phyloP scores from a whole-genome alignment of 2,329 filamentous ascomycete genomes.

The Penicillium sp. region DNA sequence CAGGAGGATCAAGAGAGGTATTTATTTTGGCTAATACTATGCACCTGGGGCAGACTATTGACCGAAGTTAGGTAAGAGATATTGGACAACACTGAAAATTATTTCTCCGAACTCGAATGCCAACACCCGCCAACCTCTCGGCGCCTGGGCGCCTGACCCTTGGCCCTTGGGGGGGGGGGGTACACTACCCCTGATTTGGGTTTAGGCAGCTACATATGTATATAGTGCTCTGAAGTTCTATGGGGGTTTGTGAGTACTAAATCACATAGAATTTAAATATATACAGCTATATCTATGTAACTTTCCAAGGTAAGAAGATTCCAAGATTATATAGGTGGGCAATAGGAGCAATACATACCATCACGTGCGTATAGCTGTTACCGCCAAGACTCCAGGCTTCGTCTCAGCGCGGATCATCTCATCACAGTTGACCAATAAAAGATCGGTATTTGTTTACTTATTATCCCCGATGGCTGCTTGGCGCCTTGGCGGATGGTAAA shows the following conservation, averaged over 20 bases:
- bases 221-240: not conserved
- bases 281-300: not conserved
- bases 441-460: not conserved
- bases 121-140: conserved; percentile 18
- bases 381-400: conserved; percentile 17
- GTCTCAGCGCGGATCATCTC: conserved; percentile 13
- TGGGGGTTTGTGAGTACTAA: not conserved
- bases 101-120: conserved; percentile 9
- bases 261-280: not conserved
- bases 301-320: not conserved
- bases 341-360: not conserved
- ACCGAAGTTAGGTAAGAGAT: conserved; percentile 16
- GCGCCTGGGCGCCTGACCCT: conserved; percentile 13
- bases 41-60: not conserved
- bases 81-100: conserved; percentile 4
- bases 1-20: not conserved
- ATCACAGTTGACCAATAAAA: conserved; percentile 12
- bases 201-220: not conserved
- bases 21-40: conserved; percentile 2
- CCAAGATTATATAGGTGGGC: not conserved
- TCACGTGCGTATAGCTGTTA: conserved; percentile 11
- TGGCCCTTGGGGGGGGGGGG: not conserved
- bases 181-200: not conserved
- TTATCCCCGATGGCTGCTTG: conserved; percentile 14
- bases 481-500: conserved; percentile 26